A percentile compares a stretch with the other conserved stretches of the same genome.
Conservation (phyloP, 2,329 filamentous ascomycete species). For the Thyridium curvatum region DNA sequence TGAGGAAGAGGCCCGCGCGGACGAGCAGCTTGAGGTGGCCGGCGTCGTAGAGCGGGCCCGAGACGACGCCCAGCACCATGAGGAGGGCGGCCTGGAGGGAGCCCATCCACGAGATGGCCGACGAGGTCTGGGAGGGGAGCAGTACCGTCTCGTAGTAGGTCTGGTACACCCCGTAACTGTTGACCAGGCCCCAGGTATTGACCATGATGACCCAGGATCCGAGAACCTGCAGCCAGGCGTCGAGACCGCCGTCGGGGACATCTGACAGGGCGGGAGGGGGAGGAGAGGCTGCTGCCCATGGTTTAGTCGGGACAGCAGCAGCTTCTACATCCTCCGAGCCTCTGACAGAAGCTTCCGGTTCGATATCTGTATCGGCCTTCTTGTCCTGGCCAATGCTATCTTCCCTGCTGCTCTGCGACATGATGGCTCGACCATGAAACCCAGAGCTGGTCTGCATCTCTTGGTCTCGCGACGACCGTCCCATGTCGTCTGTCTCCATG, state of each 20-base stretch:
- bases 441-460: too few species aligned
- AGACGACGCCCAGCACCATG: slow-evolving; percentile 30
- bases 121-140: slow-evolving; percentile 20
- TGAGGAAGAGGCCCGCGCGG: slow-evolving; percentile 23
- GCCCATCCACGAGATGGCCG: slow-evolving; percentile 32
- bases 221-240: slow-evolving; percentile 33
- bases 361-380: too few species aligned
- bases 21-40: slow-evolving; percentile 33
- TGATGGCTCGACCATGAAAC: too few species aligned
- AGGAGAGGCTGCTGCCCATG: too few species aligned
- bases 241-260: slow-evolving; percentile 25
- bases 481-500: too few species aligned
- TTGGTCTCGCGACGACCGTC: too few species aligned
- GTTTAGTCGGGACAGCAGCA: too few species aligned
- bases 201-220: slow-evolving; percentile 28
- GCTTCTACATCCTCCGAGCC: too few species aligned
- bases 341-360: too few species aligned
- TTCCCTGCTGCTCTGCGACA: too few species aligned
- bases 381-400: too few species aligned
- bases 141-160: slow-evolving; percentile 33
- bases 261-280: not conserved
- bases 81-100: slow-evolving; percentile 34
- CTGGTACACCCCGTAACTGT: slow-evolving; percentile 38
- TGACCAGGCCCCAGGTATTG: slow-evolving; percentile 26
- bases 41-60: slow-evolving; percentile 34